A percentile compares a stretch with the other conserved stretches of the same genome.
Conservation (phyloP, 108 stramenopile species). For the Nitzschia sp. region DNA sequence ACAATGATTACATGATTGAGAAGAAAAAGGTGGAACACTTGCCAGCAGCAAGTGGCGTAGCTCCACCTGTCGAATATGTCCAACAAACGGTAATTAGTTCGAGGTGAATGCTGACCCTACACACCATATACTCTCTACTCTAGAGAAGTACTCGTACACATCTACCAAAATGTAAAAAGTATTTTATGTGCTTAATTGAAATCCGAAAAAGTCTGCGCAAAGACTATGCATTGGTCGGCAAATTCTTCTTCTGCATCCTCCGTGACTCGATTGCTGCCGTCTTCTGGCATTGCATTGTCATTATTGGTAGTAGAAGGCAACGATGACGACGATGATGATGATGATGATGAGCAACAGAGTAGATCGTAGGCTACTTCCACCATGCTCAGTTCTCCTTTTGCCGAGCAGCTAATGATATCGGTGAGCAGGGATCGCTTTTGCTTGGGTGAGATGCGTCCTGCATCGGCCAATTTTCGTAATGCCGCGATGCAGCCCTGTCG, state of each 20-base stretch:
- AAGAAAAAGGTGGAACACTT: no score
- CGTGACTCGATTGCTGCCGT: slow-evolving; percentile 27
- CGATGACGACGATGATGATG: neutral
- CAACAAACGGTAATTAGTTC: no score
- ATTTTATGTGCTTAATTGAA: no score
- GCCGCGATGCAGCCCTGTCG: slow-evolving; percentile 69
- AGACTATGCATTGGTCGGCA: slow-evolving; percentile 82
- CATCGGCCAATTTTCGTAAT: slow-evolving; percentile 60
- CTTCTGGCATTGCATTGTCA: slow-evolving; percentile 23
- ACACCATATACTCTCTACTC: no score
- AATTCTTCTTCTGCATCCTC: slow-evolving; percentile 82
- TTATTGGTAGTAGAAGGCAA: neutral
- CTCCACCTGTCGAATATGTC: no score
- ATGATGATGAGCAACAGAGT: slow-evolving; percentile 31
- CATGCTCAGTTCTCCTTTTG: slow-evolving; percentile 69
- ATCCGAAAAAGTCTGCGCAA: slow-evolving; percentile 40
- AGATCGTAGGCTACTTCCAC: slow-evolving; percentile 82
- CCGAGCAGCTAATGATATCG: slow-evolving; percentile 78
- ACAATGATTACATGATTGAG: no score
- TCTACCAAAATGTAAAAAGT: no score
- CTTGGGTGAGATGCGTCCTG: slow-evolving; percentile 68
- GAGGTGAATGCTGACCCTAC: no score
- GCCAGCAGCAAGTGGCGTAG: no score
- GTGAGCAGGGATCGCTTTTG: slow-evolving; percentile 82
- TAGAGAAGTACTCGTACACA: no score